A percentile compares a stretch with the other conserved stretches of the same genome.
phyloP scores from a whole-genome alignment of 805 yeast genomes.

The Dipodascus albidus region DNA sequence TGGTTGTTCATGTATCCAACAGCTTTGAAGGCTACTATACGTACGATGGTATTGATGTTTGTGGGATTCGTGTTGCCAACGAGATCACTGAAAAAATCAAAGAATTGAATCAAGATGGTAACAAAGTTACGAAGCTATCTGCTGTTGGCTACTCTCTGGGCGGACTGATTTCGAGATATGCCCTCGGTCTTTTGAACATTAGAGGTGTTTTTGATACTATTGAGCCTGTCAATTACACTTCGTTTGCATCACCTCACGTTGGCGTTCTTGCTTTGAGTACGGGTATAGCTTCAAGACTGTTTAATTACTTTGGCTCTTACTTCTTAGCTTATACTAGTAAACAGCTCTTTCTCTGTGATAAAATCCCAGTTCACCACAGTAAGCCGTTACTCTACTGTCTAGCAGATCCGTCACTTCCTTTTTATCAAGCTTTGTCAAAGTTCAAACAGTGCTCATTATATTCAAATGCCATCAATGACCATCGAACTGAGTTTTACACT shows the following conservation, averaged over 20 bases:
- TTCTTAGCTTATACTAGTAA: slow-evolving; percentile 61
- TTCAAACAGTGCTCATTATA: slow-evolving; percentile 50
- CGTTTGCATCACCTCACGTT: slow-evolving; percentile 64
- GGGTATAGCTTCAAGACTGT: slow-evolving; percentile 37
- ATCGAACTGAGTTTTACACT: slow-evolving; percentile 76
- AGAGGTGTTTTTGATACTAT: slow-evolving; percentile 42
- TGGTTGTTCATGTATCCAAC: slow-evolving; percentile 39
- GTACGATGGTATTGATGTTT: slow-evolving; percentile 78
- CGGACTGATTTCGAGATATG: slow-evolving; percentile 72
- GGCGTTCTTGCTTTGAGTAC: slow-evolving; percentile 48
- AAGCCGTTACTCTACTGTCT: slow-evolving; percentile 51
- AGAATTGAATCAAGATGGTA: slow-evolving; percentile 15
- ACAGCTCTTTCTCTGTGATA: slow-evolving; percentile 59
- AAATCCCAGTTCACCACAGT: slow-evolving; percentile 7
- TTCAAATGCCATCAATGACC: slow-evolving; percentile 71
- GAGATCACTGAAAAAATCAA: slow-evolving; percentile 42
- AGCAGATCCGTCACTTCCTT: slow-evolving; percentile 52
- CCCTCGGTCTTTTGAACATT: slow-evolving; percentile 56
- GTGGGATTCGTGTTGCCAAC: slow-evolving; percentile 62
- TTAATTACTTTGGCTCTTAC: slow-evolving; percentile 53
- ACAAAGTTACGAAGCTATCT: slow-evolving; percentile 51
- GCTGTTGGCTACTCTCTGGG: slow-evolving; percentile 85
- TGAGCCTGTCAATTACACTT: slow-evolving; percentile 46
- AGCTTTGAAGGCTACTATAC: slow-evolving; percentile 66
- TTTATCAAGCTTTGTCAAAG: slow-evolving; percentile 39